Base-by-base conservation (phyloP, 176 grass and related monocot species). In the Rhynchospora pubera region DNA sequence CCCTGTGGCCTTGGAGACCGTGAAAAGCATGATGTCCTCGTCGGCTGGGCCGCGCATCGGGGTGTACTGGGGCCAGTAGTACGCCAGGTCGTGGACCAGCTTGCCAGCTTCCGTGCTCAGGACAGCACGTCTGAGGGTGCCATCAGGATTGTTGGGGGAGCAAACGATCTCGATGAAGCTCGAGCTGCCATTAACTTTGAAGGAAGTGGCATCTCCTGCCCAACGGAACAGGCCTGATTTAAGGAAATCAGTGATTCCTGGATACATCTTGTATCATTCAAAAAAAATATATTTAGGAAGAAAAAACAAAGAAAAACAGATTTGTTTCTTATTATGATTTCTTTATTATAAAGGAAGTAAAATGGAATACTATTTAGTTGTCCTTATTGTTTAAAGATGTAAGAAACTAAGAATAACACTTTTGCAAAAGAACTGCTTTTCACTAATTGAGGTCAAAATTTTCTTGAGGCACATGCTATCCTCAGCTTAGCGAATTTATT, bases 1-100 rank as follows among this genome's bases (percentile, higher is more conserved):
- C 0, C 96, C 96, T 0, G 96, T 95, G 62, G 87, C 87, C 87
- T 99, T 99, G 14, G 96, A 99, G 9, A 99, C 87, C 1, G 96
- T 99, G 89, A 99, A 99, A 65, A 99, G 92, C 92, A 93, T 95
- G 39, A 99, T 93, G 85, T 95, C 96, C 13, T 95, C 86, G 45
- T 87, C 84, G 0, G 91, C 89, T 1, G 58, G 82, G 5, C 50
- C 73, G 5, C 84, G 92, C 79, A 99, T 93, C 0, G 96, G 77
- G 0, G 96, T 99, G 78, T 99, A 99, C 21, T 99, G 96, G 19
- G 96, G 96, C 96, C 96, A 99, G 84, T 95, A 99, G 77, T 99
- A 99, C 0, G 92, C 96, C 5, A 99, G 8, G 84, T 99, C 96
- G 3, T 99, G 96, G 76, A 99, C 56, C 0, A 70, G 22, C 10